These are phyloP conservation scores for Colletotrichum sp. DNA, from an alignment of 2,329 filamentous ascomycete species.

Conservation along the genomic window DNA sequence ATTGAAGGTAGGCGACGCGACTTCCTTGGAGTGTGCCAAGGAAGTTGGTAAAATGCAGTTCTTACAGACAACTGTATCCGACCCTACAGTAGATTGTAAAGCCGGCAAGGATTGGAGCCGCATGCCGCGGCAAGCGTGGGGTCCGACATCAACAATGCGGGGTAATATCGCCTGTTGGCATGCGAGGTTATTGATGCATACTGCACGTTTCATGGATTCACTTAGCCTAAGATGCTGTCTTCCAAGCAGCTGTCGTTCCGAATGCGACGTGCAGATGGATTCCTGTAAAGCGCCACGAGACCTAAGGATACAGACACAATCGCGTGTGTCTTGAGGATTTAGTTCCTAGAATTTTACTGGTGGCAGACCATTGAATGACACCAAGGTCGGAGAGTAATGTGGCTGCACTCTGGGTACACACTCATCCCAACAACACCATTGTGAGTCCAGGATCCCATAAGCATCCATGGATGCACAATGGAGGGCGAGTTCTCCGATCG, in stretches of 20 bases:
- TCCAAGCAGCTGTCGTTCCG: not conserved
- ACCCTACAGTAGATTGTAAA: not conserved
- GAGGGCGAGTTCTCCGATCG: not conserved
- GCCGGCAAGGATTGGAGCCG: not conserved
- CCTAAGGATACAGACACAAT: rapidly evolving
- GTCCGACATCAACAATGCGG: not conserved
- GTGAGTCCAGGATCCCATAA: rapidly evolving
- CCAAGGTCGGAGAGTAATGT: not conserved
- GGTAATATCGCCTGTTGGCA: not conserved
- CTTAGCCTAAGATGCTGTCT: not conserved
- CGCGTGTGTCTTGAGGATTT: rapidly evolving
- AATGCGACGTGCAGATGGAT: not conserved
- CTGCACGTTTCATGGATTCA: not conserved
- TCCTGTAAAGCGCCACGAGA: not conserved
- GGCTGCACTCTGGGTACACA: not conserved
- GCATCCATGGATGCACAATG: not conserved
- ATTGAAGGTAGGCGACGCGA: not conserved
- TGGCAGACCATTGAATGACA: not conserved
- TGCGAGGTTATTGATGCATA: not conserved
- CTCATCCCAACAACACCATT: not conserved
- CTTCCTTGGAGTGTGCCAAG: not conserved
- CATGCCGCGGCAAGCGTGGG: not conserved
- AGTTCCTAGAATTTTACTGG: not conserved
- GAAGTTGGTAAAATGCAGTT: not conserved
- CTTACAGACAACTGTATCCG: not conserved